Conservation (phyloP, 2,329 filamentous ascomycete species). For the Arachnopeziza araneosa region DNA sequence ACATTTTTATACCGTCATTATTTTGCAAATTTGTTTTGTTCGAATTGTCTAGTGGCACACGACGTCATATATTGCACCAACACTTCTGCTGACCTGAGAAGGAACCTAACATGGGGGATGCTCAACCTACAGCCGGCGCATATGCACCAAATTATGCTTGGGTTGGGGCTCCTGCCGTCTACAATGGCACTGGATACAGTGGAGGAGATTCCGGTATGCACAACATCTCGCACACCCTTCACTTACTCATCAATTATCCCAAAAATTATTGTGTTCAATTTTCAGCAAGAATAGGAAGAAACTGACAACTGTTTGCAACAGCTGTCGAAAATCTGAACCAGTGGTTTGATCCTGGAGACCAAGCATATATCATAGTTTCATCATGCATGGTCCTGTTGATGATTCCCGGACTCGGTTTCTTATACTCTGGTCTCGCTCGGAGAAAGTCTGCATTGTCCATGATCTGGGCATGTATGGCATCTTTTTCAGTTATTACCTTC, state of each 20-base stretch:
- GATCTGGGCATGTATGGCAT: constrained; percentile 97
- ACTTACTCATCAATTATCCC: not conserved
- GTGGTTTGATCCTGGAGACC: constrained; percentile 89
- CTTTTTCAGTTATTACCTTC: constrained; percentile 84
- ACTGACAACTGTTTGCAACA: constrained; percentile 33
- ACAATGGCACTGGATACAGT: constrained; percentile 51
- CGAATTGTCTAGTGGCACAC: not conserved
- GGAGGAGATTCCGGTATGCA: constrained; percentile 33
- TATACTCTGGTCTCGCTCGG: constrained; percentile 95
- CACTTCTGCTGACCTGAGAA: constrained; percentile 12
- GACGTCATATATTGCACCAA: constrained; percentile 5
- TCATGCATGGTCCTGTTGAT: constrained; percentile 94
- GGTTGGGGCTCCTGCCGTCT: constrained; percentile 51
- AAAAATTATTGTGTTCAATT: not conserved
- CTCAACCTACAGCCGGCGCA: not conserved
- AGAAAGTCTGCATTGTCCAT: constrained; percentile 95
- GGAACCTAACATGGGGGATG: constrained; percentile 3
- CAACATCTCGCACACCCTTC: not conserved
- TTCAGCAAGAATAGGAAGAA: not conserved
- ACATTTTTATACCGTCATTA: not conserved
- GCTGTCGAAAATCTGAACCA: constrained; percentile 86
- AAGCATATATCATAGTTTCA: constrained; percentile 86
- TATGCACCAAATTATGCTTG: constrained; percentile 42
- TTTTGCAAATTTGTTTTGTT: not conserved
- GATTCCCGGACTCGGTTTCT: constrained; percentile 93